phyloP scores from a whole-genome alignment of 495 filamentous ascomycete genomes.

The Neurospora sp. region DNA sequence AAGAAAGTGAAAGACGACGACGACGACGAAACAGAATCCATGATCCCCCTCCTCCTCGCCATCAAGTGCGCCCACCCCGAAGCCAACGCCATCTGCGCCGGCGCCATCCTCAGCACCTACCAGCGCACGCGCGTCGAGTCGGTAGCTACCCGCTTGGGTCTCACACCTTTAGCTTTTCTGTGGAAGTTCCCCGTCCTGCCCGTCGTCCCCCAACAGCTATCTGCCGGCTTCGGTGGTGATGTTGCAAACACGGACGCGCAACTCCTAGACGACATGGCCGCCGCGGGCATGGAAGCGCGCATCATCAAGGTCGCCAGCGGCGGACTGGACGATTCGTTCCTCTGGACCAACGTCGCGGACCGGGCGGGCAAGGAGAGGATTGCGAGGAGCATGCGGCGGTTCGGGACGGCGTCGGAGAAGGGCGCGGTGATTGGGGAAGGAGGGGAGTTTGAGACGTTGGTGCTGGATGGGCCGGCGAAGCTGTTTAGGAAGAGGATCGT shows the following conservation, averaged over 20 bases:
- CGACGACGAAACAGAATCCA: slow-evolving; percentile 76
- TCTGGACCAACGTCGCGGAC: slow-evolving; percentile 74
- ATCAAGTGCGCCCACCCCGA: slow-evolving; percentile 57
- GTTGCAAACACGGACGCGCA: slow-evolving; percentile 21
- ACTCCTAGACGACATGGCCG: slow-evolving; percentile 74
- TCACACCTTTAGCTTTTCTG: slow-evolving; percentile 73
- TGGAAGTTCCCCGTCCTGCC: slow-evolving; percentile 85
- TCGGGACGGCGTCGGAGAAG: slow-evolving; percentile 44
- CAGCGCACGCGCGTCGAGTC: slow-evolving; percentile 91
- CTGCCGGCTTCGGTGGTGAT: background rate
- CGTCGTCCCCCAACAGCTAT: background rate
- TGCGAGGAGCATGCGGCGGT: slow-evolving; percentile 54
- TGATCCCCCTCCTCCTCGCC: slow-evolving; percentile 58
- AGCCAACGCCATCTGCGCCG: slow-evolving; percentile 76
- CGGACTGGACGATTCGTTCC: slow-evolving; percentile 67
- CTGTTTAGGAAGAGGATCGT: slow-evolving; percentile 65
- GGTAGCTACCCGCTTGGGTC: slow-evolving; percentile 63
- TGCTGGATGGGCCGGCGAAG: slow-evolving; percentile 62
- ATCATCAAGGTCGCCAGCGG: slow-evolving; percentile 93
- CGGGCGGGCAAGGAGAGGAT: slow-evolving; percentile 41
- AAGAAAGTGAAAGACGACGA: background rate
- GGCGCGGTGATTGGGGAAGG: slow-evolving; percentile 83
- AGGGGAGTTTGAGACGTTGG: slow-evolving; percentile 93
- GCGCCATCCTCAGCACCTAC: slow-evolving; percentile 89
- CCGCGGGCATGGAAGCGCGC: slow-evolving; percentile 64